phyloP scores from a whole-genome alignment of 805 yeast genomes.

The Candida caryicola region DNA sequence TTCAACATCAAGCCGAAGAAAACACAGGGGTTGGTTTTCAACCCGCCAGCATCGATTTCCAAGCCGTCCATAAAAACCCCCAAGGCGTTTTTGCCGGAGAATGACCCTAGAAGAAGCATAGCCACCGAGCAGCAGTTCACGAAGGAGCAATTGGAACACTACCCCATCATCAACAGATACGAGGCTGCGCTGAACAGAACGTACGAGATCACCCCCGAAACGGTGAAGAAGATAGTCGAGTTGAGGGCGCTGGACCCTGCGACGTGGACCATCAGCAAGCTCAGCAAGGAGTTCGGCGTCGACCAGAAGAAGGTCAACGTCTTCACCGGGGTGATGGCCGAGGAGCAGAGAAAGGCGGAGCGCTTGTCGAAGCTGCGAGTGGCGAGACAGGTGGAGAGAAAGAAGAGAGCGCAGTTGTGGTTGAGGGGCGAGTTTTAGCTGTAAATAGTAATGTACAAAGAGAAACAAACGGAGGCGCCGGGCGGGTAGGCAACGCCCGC shows the following conservation, averaged over 20 bases:
- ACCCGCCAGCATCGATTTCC: conserved; percentile 55
- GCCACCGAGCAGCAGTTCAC: conserved; percentile 30
- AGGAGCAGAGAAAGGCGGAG: conserved; percentile 32
- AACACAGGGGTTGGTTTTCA: conserved; percentile 58
- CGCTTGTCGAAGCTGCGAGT: conserved; percentile 35
- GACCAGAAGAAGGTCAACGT: conserved; percentile 36
- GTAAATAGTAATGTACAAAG: conserved; percentile 2
- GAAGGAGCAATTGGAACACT: conserved; percentile 32
- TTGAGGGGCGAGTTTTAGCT: conserved; percentile 51
- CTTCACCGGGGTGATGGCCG: conserved; percentile 39
- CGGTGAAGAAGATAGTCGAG: conserved; percentile 53
- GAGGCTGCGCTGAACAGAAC: conserved; percentile 37
- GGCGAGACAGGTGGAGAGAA: conserved; percentile 53
- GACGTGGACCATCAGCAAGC: conserved; percentile 57
- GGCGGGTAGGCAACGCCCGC: no score
- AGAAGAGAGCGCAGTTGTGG: conserved; percentile 62
- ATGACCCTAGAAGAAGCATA: conserved; percentile 53
- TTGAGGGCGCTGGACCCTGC: conserved; percentile 59
- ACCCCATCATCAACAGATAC: conserved; percentile 40
- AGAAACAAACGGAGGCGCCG: background rate
- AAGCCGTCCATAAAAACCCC: conserved; percentile 59
- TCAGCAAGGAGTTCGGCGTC: conserved; percentile 60
- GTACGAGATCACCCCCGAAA: conserved; percentile 56
- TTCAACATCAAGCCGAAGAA: conserved; percentile 56
- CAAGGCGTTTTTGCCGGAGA: conserved; percentile 59